These are phyloP conservation scores for Bauhinia variegata DNA, from an alignment of 306 rosid genomes.

Conservation along the genomic window DNA sequence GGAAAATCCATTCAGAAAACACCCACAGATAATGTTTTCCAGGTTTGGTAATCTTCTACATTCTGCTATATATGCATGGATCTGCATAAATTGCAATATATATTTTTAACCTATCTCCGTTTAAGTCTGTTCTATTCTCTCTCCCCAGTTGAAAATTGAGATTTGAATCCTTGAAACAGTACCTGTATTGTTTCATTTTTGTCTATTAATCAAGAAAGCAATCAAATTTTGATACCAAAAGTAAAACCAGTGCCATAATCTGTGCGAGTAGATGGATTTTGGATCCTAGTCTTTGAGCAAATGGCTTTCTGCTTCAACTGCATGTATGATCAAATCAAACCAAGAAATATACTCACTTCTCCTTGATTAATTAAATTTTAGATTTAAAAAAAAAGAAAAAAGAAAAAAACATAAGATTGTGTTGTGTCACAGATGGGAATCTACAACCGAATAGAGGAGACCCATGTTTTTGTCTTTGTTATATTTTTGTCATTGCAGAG, in stretches of 20 bases:
- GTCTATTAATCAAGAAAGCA: no score
- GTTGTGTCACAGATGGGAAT: slow-evolving; percentile 36
- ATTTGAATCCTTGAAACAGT: slow-evolving; percentile 14
- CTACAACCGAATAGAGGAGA: slow-evolving; percentile 36
- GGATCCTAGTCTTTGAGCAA: not conserved
- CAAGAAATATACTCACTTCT: slow-evolving; percentile 21
- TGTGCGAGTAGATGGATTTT: not conserved
- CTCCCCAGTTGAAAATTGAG: slow-evolving; percentile 3
- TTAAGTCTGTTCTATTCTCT: not conserved
- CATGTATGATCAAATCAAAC: slow-evolving; percentile 16
- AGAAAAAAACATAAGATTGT: no score
- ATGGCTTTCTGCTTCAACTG: slow-evolving; percentile 11
- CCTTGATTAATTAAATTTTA: slow-evolving; percentile 19
- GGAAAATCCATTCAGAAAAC: slow-evolving; percentile 47
- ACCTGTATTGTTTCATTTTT: no score
- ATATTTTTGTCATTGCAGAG: slow-evolving; percentile 37
- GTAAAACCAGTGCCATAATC: not conserved
- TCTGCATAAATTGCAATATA: slow-evolving; percentile 4
- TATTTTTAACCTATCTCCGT: not conserved
- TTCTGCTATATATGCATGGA: not conserved
- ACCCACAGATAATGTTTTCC: slow-evolving; percentile 53
- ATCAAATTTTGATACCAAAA: no score
- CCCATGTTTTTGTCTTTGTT: slow-evolving; percentile 22
- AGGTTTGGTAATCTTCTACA: slow-evolving; percentile 43
- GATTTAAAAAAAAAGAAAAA: slow-evolving; percentile 25